A percentile compares a stretch with the other conserved stretches of the same genome.
phyloP scores from a whole-genome alignment of 306 rosid genomes.

The Canavalia gladiata region DNA sequence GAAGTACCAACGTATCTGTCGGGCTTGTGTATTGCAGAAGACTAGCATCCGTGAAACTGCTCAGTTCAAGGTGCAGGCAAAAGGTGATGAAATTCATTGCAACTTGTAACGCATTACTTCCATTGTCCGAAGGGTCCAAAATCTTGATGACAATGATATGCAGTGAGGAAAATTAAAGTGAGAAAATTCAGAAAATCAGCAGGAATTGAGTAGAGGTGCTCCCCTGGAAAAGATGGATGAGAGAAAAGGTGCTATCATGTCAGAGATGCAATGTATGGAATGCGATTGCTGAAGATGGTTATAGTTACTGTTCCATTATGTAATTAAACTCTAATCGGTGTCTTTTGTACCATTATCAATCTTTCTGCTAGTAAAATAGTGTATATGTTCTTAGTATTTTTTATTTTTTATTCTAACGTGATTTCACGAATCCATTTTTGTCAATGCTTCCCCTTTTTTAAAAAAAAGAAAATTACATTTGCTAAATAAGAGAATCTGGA shows the following conservation, averaged over 20 bases:
- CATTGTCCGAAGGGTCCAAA: constrained; percentile 58
- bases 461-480: background rate
- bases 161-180: constrained; percentile 61
- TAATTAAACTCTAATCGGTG: constrained; percentile 28
- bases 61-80: constrained; percentile 65
- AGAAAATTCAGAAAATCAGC: constrained; percentile 64
- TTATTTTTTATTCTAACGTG: background rate
- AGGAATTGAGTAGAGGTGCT: constrained; percentile 56
- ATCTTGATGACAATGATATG: constrained; percentile 64
- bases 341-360: constrained; percentile 22
- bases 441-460: background rate
- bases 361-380: constrained; percentile 35
- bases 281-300: constrained; percentile 57
- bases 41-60: constrained; percentile 65
- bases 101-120: constrained; percentile 55
- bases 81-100: constrained; percentile 66
- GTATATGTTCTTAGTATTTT: background rate
- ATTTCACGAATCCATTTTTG: constrained; percentile 10
- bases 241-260: constrained; percentile 45
- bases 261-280: constrained; percentile 60
- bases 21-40: constrained; percentile 61
- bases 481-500: background rate
- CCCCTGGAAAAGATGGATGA: constrained; percentile 59
- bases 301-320: constrained; percentile 58
- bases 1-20: constrained; percentile 45